These are phyloP conservation scores for Lumnitzera racemosa DNA, from an alignment of 345 rosid species.

Conservation along the genomic window DNA sequence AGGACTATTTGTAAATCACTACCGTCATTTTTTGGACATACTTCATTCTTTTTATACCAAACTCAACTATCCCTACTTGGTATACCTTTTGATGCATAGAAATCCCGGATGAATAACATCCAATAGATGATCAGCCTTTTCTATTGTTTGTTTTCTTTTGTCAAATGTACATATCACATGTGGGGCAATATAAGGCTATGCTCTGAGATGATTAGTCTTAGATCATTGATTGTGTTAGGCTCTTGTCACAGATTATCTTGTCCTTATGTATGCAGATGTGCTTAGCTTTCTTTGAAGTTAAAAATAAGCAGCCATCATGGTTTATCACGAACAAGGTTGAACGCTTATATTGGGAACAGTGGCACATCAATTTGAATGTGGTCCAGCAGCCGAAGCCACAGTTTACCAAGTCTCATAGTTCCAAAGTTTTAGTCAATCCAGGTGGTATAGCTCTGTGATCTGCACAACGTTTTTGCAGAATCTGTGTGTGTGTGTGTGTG, in stretches of 20 bases:
- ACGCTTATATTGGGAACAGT: conserved; percentile 75
- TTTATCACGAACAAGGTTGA: conserved; percentile 58
- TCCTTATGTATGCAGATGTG: conserved; percentile 51
- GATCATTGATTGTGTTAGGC: neutral
- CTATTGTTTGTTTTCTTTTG: neutral
- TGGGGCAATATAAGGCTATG: too few species aligned
- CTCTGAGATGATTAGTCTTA: too few species aligned
- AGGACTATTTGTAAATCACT: too few species aligned
- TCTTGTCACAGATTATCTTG: conserved; percentile 3
- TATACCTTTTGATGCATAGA: too few species aligned
- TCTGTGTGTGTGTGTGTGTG: neutral
- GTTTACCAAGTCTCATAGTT: conserved; percentile 49
- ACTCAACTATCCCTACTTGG: too few species aligned
- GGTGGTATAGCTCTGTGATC: conserved; percentile 43
- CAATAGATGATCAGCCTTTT: too few species aligned
- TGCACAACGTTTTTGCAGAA: neutral
- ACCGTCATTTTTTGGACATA: too few species aligned
- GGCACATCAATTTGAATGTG: conserved; percentile 86
- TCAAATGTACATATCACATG: neutral
- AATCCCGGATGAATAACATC: too few species aligned
- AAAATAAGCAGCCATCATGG: conserved; percentile 84
- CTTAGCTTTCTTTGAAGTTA: conserved; percentile 84
- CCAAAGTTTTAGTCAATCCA: conserved; percentile 52
- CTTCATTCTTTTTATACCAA: too few species aligned
- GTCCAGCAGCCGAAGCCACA: conserved; percentile 53